Percentiles rank a stretch among this genome's conserved stretches.
phyloP scores from a whole-genome alignment of 305 asterid genomes.

The Fraxinus xanthoxyloides region DNA sequence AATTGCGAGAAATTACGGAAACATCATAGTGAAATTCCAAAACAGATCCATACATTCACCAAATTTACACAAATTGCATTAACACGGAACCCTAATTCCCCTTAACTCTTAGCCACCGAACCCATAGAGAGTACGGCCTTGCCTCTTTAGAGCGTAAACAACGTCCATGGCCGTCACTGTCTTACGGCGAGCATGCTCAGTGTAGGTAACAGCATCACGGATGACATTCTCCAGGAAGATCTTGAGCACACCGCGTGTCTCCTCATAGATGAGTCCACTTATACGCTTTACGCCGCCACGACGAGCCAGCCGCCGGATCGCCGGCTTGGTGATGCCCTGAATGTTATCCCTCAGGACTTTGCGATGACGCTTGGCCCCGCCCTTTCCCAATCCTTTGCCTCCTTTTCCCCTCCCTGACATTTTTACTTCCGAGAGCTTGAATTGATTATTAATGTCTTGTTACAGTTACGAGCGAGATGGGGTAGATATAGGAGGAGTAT shows the following conservation, averaged over 20 bases:
- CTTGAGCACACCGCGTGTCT: conserved; percentile 46
- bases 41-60: background rate
- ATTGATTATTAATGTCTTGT: background rate
- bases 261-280: conserved; percentile 29
- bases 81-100: background rate
- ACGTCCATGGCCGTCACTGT: conserved; percentile 60
- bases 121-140: conserved; percentile 49
- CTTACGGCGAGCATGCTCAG: conserved; percentile 32
- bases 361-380: background rate
- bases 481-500: background rate
- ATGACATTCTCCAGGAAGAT: conserved; percentile 44
- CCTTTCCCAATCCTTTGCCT: conserved; percentile 2
- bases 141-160: conserved; percentile 53
- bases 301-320: background rate
- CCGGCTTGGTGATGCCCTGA: conserved; percentile 17
- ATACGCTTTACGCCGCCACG: background rate
- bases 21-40: background rate
- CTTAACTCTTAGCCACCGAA: conserved; percentile 35
- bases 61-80: conserved; percentile 21
- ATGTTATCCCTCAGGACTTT: conserved; percentile 2
- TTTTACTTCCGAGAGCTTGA: background rate
- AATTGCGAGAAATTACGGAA: background rate
- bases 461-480: background rate
- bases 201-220: conserved; percentile 50
- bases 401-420: conserved; percentile 1